Evolutionary conservation across 495 filamentous ascomycete species (phyloP).

Genomic region (Lasiosphaeriaceae sp.): DNA sequence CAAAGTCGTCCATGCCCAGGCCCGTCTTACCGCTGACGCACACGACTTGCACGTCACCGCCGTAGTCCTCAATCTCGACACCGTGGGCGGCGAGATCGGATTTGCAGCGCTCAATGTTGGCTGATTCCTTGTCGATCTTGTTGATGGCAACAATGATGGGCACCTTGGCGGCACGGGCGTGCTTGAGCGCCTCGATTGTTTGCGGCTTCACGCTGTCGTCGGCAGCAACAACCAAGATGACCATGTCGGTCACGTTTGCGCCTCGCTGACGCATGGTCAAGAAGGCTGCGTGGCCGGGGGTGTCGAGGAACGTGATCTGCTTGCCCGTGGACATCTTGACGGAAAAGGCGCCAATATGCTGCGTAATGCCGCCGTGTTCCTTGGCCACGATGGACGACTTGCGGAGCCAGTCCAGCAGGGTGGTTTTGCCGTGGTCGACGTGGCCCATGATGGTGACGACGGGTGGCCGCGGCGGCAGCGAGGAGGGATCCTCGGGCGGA

Average conservation of each 20-base stretch:
- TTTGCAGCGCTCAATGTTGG: conserved; percentile 78
- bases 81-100: conserved; percentile 79
- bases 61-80: conserved; percentile 90
- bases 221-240: conserved; percentile 92
- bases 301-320: conserved; percentile 93
- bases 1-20: conserved; percentile 83
- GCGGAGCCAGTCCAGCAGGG: conserved; percentile 88
- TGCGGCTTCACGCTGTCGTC: conserved; percentile 98
- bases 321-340: conserved; percentile 82
- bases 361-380: conserved; percentile 96
- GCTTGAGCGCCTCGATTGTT: conserved; percentile 93
- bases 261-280: conserved; percentile 93
- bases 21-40: conserved; percentile 91
- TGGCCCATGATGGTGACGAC: conserved; percentile 99
- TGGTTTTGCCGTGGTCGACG: conserved; percentile 98
- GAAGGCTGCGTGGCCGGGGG: conserved; percentile 94
- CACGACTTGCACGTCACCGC: conserved; percentile 90
- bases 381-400: conserved; percentile 85
- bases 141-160: conserved; percentile 98
- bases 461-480: conserved; percentile 72
- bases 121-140: conserved; percentile 87
- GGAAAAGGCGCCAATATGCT: conserved; percentile 99
- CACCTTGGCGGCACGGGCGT: conserved; percentile 83
- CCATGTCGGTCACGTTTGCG: conserved; percentile 94
- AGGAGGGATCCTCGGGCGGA: conserved; percentile 64